Evolutionary conservation across 345 rosid genomes (phyloP), one percentile per base, ranked within the genome.

Genomic region (Barbarea vulgaris): DNA sequence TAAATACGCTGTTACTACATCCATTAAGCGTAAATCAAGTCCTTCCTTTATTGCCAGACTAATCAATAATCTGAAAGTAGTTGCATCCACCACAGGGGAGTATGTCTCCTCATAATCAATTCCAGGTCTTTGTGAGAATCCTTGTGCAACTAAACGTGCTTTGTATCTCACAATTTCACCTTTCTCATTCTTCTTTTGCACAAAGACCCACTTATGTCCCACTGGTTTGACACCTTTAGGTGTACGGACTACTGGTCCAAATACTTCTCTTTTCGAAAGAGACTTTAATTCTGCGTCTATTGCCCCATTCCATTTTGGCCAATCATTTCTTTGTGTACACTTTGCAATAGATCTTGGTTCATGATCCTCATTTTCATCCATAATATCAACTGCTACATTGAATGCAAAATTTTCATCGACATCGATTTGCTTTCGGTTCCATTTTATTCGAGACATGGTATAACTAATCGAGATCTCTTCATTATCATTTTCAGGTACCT

Each of bases 81-180:
- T 60, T 36, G 27, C 27, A 57, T 57, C 63, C 42, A 57, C 63
- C 24, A 57, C 15, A 15, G 1, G 42, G 4, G 44, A 33, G 8
- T 33, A 58, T 58, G 42, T 37, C 42, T 37, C 42, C 42, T 37
- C 42, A 37, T 60, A 60, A 37, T 60, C 30, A 60, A 60, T 37
- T 17, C 5, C 9, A 17, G 1, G 63, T 57, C 12, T 31, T 57
- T 57, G 25, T 57, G 25, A 31, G 7, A 60, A 37, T 17, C n/a
- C 15, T 19, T 59, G 64, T 2, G 47, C 46, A 34, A 59, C 46
- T 11, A 59, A 11, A 37, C 15, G 15, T 37, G 42, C 15, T 37
- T 37, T 59, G 3, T 34, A 19, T 19, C 28, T 59, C 27, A 59
- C 28, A 11, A 34, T 6, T 12, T 59, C 47, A 36, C 11, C 25